Conservation (phyloP, 495 filamentous ascomycete genomes). For the Tuber magnatum region DNA sequence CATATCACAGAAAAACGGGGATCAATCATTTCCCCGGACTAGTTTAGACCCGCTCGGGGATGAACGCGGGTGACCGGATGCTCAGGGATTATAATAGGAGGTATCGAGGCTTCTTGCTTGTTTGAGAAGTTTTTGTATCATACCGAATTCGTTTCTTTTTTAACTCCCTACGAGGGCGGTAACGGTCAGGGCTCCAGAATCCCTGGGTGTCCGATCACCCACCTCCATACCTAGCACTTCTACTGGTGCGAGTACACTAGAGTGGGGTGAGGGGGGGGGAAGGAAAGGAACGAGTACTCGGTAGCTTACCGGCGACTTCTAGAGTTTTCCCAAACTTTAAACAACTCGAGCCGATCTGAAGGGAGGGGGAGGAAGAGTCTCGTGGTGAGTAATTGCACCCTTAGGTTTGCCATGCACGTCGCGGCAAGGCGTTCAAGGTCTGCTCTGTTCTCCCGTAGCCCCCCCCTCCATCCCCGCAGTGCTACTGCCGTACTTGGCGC, state of each 20-base stretch:
- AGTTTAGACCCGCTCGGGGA: background rate
- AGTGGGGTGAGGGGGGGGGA: background rate
- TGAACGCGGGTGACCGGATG: background rate
- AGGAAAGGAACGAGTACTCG: background rate
- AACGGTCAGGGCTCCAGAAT: background rate
- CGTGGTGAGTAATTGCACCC: background rate
- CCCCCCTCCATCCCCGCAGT: background rate
- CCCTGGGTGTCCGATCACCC: background rate
- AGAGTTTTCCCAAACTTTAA: background rate
- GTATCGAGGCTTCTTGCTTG: background rate
- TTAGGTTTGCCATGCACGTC: background rate
- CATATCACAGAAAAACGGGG: background rate
- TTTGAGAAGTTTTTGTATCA: background rate
- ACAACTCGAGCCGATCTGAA: background rate
- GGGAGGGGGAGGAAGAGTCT: background rate
- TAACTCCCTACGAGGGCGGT: background rate
- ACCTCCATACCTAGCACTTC: background rate
- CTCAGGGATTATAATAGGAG: background rate
- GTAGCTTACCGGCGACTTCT: background rate
- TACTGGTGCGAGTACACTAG: background rate
- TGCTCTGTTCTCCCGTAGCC: background rate
- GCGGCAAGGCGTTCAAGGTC: background rate
- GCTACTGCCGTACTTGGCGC: background rate
- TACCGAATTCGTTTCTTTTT: background rate
- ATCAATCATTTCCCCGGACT: background rate